Evolutionary conservation across 2,329 filamentous ascomycete species (phyloP), one percentile per base, ranked within the genome.

Genomic region (Pseudogymnoascus sp.): DNA sequence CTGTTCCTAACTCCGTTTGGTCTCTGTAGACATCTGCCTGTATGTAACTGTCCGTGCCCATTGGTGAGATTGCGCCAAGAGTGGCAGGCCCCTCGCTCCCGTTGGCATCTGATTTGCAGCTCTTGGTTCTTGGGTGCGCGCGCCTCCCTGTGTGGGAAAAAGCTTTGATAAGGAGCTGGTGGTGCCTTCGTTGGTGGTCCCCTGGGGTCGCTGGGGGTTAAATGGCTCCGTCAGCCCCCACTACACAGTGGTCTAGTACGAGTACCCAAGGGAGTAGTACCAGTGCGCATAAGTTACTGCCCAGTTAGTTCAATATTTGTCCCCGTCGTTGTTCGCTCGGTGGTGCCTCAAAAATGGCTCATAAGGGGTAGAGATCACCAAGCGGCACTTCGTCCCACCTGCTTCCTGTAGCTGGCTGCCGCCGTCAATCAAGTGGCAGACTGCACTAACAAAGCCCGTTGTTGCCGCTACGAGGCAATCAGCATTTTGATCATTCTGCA

Each of bases 21-120:
- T 21, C 26, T 33, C 28, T 57, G n/a, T 1, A 33, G 50, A 57
- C 50, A 57, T 57, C 50, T 57, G 50, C 50, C 50, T 57, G 50
- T 57, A 57, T 57, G 50, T 57, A 57, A 57, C 50, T 57, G 50
- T 57, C 50, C 50, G 50, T 57, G 50, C 50, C 50, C 50, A 26
- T 57, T 57, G 50, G 50, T 57, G 50, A 57, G 50, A 57, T 57
- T 57, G 50, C 50, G 47, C 47, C 47, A 57, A 57, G 47, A 57
- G n/a, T 57, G 50, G 50, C 50, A 57, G 28, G 50, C 26, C 50
- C 44, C 50, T 57, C 28, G 50, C 19, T 33, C 50, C 50, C 50
- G 50, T 57, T 57, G 50, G 11, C 50, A 57, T 57, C 50, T 57
- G 50, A 57, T 57, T 57, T 57, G 50, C 50, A 57, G 28, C 50